These are phyloP conservation scores for Rhizoctonia solani DNA, from an alignment of 1,284 basidiomycete species.

Conservation along the genomic window DNA sequence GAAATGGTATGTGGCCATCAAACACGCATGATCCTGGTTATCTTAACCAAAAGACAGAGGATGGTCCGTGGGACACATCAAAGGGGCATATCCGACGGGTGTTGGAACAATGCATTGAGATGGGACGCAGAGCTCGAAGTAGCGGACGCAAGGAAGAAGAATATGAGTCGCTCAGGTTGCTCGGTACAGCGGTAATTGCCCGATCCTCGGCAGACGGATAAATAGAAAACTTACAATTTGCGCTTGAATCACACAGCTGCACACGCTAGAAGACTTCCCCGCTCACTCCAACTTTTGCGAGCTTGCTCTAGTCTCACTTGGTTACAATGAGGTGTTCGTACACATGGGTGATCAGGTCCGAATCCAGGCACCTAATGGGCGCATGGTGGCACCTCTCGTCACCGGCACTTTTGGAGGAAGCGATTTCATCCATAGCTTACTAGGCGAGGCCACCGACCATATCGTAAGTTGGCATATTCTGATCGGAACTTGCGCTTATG, in stretches of 20 bases:
- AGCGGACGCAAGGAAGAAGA: constrained; percentile 68
- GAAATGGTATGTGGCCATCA: constrained; percentile 61
- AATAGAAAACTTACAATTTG: too few relatives aligned
- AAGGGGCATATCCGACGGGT: constrained; percentile 79
- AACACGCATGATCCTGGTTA: constrained; percentile 1
- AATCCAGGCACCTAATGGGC: constrained; percentile 77
- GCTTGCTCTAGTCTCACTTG: constrained; percentile 73
- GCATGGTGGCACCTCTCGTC: constrained; percentile 78
- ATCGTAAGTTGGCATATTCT: constrained; percentile 53
- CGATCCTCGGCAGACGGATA: neutral
- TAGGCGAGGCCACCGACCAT: constrained; percentile 72
- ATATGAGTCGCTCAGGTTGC: constrained; percentile 81
- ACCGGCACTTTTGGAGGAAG: constrained; percentile 88
- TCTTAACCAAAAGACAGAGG: constrained; percentile 51
- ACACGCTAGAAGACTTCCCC: constrained; percentile 84
- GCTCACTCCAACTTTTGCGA: constrained; percentile 93
- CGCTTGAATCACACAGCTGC: constrained; percentile 56
- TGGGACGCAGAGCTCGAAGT: constrained; percentile 63
- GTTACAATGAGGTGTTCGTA: constrained; percentile 78
- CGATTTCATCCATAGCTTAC: constrained; percentile 81
- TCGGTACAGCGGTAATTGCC: constrained; percentile 63
- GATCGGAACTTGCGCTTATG: neutral
- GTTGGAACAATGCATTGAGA: constrained; percentile 71
- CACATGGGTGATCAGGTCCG: constrained; percentile 86
- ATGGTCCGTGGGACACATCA: constrained; percentile 85